Percentiles rank a stretch among this genome's conserved stretches.
Evolutionary conservation across 2,329 filamentous ascomycete species (phyloP).

Genomic region (Ascochyta pisi): DNA sequence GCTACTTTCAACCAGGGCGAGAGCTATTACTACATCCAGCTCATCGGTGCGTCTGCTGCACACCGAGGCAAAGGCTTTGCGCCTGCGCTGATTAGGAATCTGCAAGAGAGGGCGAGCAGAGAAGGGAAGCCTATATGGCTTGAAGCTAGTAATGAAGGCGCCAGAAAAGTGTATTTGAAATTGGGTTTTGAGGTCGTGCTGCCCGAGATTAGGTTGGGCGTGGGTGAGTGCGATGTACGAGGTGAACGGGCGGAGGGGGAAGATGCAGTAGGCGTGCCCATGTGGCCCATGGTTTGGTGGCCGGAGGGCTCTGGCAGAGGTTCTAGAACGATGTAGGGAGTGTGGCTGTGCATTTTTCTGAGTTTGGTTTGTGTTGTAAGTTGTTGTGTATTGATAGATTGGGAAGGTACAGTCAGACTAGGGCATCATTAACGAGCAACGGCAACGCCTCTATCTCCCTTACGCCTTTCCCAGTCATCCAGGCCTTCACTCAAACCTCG

Average conservation of each 20-base stretch:
- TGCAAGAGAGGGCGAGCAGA: neutral
- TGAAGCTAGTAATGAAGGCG: neutral
- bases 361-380: no score
- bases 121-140: neutral
- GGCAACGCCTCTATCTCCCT: neutral
- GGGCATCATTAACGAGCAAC: neutral
- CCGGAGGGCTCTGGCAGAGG: neutral
- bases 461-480: conserved; percentile 12
- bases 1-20: neutral
- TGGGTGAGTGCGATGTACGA: neutral
- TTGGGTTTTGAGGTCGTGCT: neutral
- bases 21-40: neutral
- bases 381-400: no score
- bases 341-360: no score
- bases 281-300: conserved; percentile 1
- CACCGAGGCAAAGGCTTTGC: neutral
- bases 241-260: neutral
- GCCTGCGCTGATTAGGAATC: neutral
- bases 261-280: neutral
- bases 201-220: neutral
- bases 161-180: neutral
- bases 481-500: conserved; percentile 42
- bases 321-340: no score
- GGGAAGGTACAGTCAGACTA: no score
- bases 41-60: neutral